A percentile compares a stretch with the other conserved stretches of the same genome.
These are phyloP conservation scores for Salix suchowensis DNA, from an alignment of 345 rosid species.

Conservation along the genomic window DNA sequence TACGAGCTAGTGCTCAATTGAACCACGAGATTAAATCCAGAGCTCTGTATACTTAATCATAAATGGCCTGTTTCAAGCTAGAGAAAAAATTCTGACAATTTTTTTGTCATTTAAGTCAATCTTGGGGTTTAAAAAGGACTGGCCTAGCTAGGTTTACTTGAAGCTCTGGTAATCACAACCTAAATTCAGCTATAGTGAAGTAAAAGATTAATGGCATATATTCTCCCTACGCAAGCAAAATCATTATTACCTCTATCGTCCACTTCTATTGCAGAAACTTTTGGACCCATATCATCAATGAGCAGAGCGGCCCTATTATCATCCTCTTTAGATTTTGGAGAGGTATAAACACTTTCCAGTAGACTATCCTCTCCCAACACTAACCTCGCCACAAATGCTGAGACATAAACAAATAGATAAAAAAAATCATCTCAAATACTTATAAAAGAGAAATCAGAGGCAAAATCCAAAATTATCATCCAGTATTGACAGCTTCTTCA, in stretches of 20 bases:
- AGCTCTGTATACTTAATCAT: neutral
- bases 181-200: neutral
- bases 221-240: neutral
- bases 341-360: constrained; percentile 29
- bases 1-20: no score
- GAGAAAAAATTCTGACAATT: neutral
- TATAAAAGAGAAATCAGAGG: neutral
- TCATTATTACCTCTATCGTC: constrained; percentile 28
- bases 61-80: neutral
- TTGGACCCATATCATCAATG: constrained; percentile 19
- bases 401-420: neutral
- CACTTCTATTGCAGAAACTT: constrained; percentile 10
- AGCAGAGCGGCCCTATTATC: constrained; percentile 19
- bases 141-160: neutral
- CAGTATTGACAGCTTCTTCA: no score
- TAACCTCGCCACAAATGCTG: constrained; percentile 60
- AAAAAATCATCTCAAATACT: neutral
- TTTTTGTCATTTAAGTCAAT: neutral
- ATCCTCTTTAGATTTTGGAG: constrained; percentile 32
- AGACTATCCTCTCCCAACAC: constrained; percentile 40
- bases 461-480: no score
- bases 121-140: neutral
- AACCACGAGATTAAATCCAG: neutral
- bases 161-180: neutral
- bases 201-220: neutral